A percentile compares a stretch with the other conserved stretches of the same genome.
These are phyloP conservation scores for Neotropicomus parvogracilis DNA, from an alignment of 1,284 basidiomycete species.

Conservation along the genomic window DNA sequence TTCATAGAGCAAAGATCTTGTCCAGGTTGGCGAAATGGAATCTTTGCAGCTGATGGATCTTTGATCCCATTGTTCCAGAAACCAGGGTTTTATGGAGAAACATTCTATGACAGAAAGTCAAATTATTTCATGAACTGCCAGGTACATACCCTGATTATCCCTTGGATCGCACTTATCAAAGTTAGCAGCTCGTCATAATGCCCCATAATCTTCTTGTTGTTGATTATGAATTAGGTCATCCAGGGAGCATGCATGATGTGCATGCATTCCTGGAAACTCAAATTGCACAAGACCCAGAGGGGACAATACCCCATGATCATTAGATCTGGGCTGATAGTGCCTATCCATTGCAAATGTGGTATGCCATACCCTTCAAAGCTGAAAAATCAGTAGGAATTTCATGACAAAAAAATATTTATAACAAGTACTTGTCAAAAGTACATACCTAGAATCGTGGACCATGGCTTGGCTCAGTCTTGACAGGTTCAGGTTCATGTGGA, in stretches of 20 bases:
- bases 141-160: too few species aligned
- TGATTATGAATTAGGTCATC: conserved; percentile 11
- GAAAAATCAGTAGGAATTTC: background rate
- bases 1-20: too few species aligned
- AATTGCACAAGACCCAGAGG: background rate
- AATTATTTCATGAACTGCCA: too few species aligned
- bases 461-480: too few species aligned
- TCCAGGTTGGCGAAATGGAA: too few species aligned
- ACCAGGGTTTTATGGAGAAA: too few species aligned
- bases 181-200: conserved; percentile 1
- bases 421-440: background rate
- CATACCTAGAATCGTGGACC: too few species aligned
- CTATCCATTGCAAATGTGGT: conserved; percentile 4
- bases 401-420: background rate
- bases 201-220: conserved; percentile 6
- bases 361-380: conserved; percentile 10
- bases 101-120: too few species aligned
- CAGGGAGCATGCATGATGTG: conserved; percentile 5
- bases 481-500: background rate
- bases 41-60: too few species aligned
- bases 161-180: too few species aligned
- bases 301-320: background rate
- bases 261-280: conserved; percentile 4
- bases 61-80: too few species aligned
- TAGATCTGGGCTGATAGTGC: conserved; percentile 11